Evolutionary conservation across 2,329 filamentous ascomycete genomes (phyloP).

Genomic region (Colletotrichum liriopes): DNA sequence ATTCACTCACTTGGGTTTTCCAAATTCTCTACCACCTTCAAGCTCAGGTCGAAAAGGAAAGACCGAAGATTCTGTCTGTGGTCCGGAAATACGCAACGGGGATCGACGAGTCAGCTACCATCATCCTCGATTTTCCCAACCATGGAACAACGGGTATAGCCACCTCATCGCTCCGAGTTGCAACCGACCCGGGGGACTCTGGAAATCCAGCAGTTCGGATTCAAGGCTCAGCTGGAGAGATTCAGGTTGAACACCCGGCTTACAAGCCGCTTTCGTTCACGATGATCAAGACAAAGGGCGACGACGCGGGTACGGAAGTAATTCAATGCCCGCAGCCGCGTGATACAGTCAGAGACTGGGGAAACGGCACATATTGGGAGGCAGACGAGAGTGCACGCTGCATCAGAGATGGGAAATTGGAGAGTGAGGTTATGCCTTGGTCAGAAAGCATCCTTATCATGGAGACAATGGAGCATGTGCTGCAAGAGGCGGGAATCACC

Average conservation of each 20-base stretch:
- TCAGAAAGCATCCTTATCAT: conserved; percentile 88
- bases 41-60: conserved; percentile 75
- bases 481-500: conserved; percentile 66
- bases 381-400: conserved; percentile 84
- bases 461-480: conserved; percentile 75
- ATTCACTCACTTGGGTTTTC: conserved; percentile 91
- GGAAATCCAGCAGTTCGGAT: conserved; percentile 82
- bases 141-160: conserved; percentile 80
- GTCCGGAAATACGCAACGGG: conserved; percentile 82
- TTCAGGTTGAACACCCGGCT: conserved; percentile 82
- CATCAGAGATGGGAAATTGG: conserved; percentile 82
- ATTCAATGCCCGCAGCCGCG: conserved; percentile 68
- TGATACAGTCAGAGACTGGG: conserved; percentile 66
- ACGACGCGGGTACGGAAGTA: conserved; percentile 62
- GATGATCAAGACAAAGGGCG: conserved; percentile 69
- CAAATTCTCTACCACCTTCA: conserved; percentile 89
- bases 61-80: conserved; percentile 77
- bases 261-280: conserved; percentile 79
- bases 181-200: conserved; percentile 71
- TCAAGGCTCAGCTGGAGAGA: conserved; percentile 85
- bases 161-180: conserved; percentile 74
- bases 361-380: conserved; percentile 91
- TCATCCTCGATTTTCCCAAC: conserved; percentile 82
- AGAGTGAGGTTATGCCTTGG: conserved; percentile 80
- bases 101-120: conserved; percentile 82